Evolutionary conservation across 176 grass and related monocot species (phyloP).

Genomic region (Areca catechu): DNA sequence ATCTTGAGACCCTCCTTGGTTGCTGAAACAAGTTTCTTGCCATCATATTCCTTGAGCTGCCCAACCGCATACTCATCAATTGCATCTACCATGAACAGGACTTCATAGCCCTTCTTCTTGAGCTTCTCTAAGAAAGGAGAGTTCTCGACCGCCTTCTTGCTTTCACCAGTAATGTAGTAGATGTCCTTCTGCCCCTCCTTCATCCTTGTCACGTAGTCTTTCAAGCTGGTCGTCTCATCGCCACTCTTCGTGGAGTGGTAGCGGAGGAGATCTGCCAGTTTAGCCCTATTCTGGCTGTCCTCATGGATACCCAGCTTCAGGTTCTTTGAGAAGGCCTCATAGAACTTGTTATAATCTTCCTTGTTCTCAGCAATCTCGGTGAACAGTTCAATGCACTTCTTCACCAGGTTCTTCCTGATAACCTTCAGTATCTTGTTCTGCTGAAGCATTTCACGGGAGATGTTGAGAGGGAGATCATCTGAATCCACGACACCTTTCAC

Average conservation of each 20-base stretch:
- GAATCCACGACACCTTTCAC: slow-evolving; percentile 9
- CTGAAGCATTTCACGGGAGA: slow-evolving; percentile 10
- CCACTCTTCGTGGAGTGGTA: slow-evolving; percentile 7
- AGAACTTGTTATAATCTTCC: slow-evolving; percentile 7
- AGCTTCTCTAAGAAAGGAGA: slow-evolving; percentile 9
- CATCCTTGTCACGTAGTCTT: slow-evolving; percentile 10
- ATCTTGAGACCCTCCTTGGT: slow-evolving; percentile 9
- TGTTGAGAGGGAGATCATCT: slow-evolving; percentile 10
- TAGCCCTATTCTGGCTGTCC: slow-evolving; percentile 4
- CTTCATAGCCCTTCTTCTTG: slow-evolving; percentile 13
- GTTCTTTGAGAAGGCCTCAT: slow-evolving; percentile 9
- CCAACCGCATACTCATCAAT: slow-evolving; percentile 10
- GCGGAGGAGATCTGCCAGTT: slow-evolving; percentile 7
- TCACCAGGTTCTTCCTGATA: slow-evolving; percentile 11
- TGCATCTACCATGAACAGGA: slow-evolving; percentile 12
- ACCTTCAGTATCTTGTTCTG: slow-evolving; percentile 10
- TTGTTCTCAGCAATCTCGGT: slow-evolving; percentile 5
- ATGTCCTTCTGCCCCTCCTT: slow-evolving; percentile 15
- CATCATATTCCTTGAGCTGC: slow-evolving; percentile 11
- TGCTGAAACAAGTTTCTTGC: slow-evolving; percentile 6
- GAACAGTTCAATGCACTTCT: slow-evolving; percentile 10
- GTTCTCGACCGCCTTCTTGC: slow-evolving; percentile 11
- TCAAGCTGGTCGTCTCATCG: slow-evolving; percentile 7
- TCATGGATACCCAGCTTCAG: slow-evolving; percentile 11
- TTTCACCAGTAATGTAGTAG: slow-evolving; percentile 7